Evolutionary conservation across 805 yeast species (phyloP), one percentile per base, ranked within the genome.

Genomic region (Wickerhamiella lipophila): DNA sequence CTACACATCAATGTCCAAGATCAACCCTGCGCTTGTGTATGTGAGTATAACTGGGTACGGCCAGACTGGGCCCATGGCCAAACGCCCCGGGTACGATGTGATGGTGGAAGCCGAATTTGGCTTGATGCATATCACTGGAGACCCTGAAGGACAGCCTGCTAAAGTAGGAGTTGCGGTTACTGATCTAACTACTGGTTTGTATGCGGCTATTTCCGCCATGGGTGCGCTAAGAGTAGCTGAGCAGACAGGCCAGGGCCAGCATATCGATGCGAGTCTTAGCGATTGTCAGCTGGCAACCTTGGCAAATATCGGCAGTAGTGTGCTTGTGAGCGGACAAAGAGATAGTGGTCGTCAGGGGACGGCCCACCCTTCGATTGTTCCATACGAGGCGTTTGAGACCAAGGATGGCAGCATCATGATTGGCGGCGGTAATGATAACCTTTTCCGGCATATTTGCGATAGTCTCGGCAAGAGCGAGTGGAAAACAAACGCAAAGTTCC

Each of bases 41-140:
- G 62, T 68, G 12, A 58, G 65, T 40, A 66, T 68, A 49, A 67
- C 72, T 1, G 72, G 72, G 3, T 68, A 68, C 49, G 72, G 72
- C 29, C 72, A 68, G 49, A 62, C 67, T 1, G 71, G 71, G 0
- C 71, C 71, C 6, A 65, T 58, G 53, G 51, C 59, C 6, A 49
- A 56, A 26, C 59, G 72, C 12, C 69, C 72, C 2, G 72, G 72
- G 16, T 68, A 68, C 56, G 71, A 67, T 46, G 70, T 68, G 41
- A 68, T 68, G 72, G 71, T 68, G 5, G 72, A 68, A 53, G 72
- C 72, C 6, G 72, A 68, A 53, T 64, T 67, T 54, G 72, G 72
- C 2, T 59, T 68, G 41, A 68, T 68, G 72, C 71, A 67, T 52
- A 68, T 68, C 52, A 68, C 71, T 0, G 72, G 72, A 15, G 61